Base-by-base conservation (phyloP, 371 early-diverging fungal genomes). In the Funneliformis caledonium region DNA sequence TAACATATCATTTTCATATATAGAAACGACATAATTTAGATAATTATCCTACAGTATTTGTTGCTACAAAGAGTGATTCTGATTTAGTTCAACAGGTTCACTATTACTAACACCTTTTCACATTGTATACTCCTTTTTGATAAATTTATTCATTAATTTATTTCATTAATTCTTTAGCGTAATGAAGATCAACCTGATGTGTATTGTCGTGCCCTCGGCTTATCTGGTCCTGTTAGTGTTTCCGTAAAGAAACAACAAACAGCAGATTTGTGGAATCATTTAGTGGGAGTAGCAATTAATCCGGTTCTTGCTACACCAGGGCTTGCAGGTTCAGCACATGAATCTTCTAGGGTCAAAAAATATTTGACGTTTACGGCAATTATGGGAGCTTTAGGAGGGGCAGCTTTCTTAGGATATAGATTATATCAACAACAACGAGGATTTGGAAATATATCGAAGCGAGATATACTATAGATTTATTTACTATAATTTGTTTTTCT, bases 51-150 rank as follows among this genome's bases (percentile, higher is more conserved):
- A 90, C 91, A 42, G 93, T 98, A 4, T 94, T 97, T 85, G 95
- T 98, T 37, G 97, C 97, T 1, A 96, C 97, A 14, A 97, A 98
- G 84, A 93, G 95, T 80, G 99, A 98, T 82, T 85, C 93, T 43
- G 97, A 97, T 83, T 84, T 94, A 22, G 98, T 97, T 1, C 93
- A 93, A 48, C 94, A 93, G 83, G 88, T 91, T 62, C 12, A 19
- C 9, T 8, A 26, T 62, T 10, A 9, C 12, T 26, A 22, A 60
- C 16, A 6, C 2, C 8, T 14, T 19, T 4, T 56, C 11, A 4
- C 11, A 26, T 10, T 62, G 8, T 11, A 62, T 31, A 26, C 8
- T 26, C 33, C 9, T 6, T 4, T 43, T n/a, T 70, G 10, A 3
- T 9, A 43, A 43, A 12, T 70, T 33, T 43, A 12, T 70, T 33